phyloP scores from a whole-genome alignment of 495 filamentous ascomycete species.

The Cercophora sp. region DNA sequence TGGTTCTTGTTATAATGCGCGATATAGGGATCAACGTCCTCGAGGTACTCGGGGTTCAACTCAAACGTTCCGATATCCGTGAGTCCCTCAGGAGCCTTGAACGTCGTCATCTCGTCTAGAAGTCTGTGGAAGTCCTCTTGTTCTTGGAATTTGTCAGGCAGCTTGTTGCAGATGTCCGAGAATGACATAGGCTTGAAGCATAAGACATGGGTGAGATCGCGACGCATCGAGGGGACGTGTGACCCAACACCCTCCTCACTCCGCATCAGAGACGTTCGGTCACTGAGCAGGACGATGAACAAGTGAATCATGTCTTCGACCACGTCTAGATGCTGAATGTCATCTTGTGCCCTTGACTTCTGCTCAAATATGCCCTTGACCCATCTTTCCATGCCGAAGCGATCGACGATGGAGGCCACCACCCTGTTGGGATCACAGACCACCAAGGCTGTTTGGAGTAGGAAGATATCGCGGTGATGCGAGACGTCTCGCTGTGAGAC shows the following conservation, averaged over 20 bases:
- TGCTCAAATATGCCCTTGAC: conserved; percentile 73
- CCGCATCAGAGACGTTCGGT: conserved; percentile 75
- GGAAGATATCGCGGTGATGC: conserved; percentile 91
- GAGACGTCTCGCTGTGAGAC: conserved; percentile 84
- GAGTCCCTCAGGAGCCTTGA: conserved; percentile 83
- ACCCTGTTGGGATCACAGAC: conserved; percentile 79
- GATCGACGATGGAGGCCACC: conserved; percentile 84
- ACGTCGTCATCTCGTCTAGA: conserved; percentile 83
- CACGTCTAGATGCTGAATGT: conserved; percentile 81
- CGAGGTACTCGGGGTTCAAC: conserved; percentile 76
- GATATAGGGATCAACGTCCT: conserved; percentile 88
- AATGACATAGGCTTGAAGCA: conserved; percentile 95
- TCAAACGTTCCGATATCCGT: conserved; percentile 92
- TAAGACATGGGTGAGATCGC: conserved; percentile 88
- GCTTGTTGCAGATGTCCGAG: conserved; percentile 75
- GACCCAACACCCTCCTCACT: conserved; percentile 61
- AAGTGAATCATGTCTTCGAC: conserved; percentile 95
- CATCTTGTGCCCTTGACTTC: conserved; percentile 65
- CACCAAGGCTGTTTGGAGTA: conserved; percentile 86
- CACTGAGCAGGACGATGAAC: conserved; percentile 83
- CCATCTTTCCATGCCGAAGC: conserved; percentile 89
- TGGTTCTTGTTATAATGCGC: conserved; percentile 96
- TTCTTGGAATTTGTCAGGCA: conserved; percentile 83
- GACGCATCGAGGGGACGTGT: conserved; percentile 67
- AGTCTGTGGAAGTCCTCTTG: conserved; percentile 73